Percentiles rank a stretch among this genome's conserved stretches.
Conservation (phyloP, 2,329 filamentous ascomycete species). For the Trichoderma asperellum region DNA sequence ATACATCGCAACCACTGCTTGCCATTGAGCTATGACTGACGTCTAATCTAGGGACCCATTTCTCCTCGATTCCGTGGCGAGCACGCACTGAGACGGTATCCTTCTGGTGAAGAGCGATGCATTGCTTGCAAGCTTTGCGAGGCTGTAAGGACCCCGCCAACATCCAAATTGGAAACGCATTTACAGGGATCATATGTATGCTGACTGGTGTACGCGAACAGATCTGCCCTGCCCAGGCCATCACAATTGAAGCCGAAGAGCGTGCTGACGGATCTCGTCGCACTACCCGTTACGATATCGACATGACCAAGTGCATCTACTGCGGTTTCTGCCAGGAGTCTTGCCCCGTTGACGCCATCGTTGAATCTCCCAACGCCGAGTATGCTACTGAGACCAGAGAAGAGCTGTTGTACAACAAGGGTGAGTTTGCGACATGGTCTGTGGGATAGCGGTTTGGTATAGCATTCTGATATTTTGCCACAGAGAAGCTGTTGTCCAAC, state of each 20-base stretch:
- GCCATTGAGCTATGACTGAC: conserved; percentile 31
- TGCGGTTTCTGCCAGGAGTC: conserved; percentile 99
- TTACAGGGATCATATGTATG: background rate
- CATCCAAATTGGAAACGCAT: background rate
- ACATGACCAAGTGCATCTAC: conserved; percentile 99
- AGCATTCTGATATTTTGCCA: background rate
- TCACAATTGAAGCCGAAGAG: conserved; percentile 99
- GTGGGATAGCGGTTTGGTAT: background rate
- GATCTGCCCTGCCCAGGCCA: conserved; percentile 96
- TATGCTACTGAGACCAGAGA: conserved; percentile 74
- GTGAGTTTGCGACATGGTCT: conserved; percentile 39
- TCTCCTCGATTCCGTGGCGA: conserved; percentile 97
- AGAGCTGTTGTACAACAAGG: conserved; percentile 96
- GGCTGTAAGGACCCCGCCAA: conserved; percentile 57
- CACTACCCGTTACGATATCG: conserved; percentile 97
- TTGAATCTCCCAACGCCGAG: conserved; percentile 66
- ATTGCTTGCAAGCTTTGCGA: conserved; percentile 99
- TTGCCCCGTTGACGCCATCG: conserved; percentile 93
- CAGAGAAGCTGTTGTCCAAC: conserved; percentile 83
- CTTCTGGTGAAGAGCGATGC: conserved; percentile 96
- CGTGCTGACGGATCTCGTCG: conserved; percentile 92
- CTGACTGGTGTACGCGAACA: conserved; percentile 35
- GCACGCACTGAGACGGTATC: conserved; percentile 94
- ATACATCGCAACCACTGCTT: background rate
- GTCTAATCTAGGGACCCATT: conserved; percentile 73